These are phyloP conservation scores for Lactifluus piperatus DNA, from an alignment of 768 basidiomycete genomes.

Conservation along the genomic window DNA sequence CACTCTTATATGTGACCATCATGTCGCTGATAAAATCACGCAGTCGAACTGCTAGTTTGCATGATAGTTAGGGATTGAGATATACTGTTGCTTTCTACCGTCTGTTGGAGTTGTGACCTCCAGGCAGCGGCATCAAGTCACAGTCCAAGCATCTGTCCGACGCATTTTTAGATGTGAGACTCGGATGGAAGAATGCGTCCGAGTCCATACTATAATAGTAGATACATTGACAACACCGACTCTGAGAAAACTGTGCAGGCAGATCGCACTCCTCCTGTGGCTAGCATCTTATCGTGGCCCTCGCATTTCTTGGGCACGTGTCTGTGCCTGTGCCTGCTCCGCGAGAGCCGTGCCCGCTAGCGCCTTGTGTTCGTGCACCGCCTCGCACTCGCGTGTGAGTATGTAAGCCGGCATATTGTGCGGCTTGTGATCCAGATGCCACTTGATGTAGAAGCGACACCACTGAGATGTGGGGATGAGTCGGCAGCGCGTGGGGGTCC, in stretches of 20 bases:
- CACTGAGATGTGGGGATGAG: slow-evolving; percentile 42
- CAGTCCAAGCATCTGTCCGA: too few relatives aligned
- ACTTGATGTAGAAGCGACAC: slow-evolving; percentile 91
- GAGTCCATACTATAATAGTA: too few relatives aligned
- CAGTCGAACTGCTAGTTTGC: too few relatives aligned
- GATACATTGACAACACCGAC: not conserved
- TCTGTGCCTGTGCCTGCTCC: slow-evolving; percentile 8
- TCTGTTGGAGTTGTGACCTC: too few relatives aligned
- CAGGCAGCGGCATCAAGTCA: too few relatives aligned
- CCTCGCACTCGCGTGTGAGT: slow-evolving; percentile 16
- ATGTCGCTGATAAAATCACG: too few relatives aligned
- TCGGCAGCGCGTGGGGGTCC: not conserved
- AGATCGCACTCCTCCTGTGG: not conserved
- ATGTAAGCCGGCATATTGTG: slow-evolving; percentile 15
- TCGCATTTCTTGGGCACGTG: slow-evolving; percentile 9
- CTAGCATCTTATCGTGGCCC: slow-evolving; percentile 19
- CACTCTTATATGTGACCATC: too few relatives aligned
- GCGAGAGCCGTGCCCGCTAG: slow-evolving; percentile 2
- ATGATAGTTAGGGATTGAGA: too few relatives aligned
- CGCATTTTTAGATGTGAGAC: too few relatives aligned
- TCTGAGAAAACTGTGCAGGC: not conserved
- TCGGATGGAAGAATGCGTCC: too few relatives aligned
- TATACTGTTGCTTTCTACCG: too few relatives aligned
- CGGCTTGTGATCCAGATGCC: slow-evolving; percentile 77
- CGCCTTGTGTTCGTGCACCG: slow-evolving; percentile 13